These are phyloP conservation scores for Lactarius indigo DNA, from an alignment of 768 basidiomycete genomes.

Conservation along the genomic window DNA sequence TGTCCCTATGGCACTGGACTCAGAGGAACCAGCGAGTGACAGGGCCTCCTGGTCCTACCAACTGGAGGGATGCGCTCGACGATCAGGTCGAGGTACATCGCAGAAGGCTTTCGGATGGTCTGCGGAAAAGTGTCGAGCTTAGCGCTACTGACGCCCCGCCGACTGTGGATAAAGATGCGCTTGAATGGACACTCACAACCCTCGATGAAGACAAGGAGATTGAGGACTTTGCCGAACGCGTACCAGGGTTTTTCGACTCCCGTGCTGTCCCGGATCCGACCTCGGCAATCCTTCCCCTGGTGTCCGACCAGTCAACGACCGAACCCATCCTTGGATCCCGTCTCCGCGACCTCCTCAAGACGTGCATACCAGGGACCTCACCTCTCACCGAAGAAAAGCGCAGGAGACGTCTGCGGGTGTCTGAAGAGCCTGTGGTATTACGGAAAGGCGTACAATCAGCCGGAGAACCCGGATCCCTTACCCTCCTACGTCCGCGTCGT, in stretches of 20 bases:
- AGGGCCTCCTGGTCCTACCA: background rate
- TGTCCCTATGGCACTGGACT: background rate
- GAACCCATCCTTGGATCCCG: background rate
- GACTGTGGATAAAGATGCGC: background rate
- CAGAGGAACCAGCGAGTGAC: background rate
- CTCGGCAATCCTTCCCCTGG: background rate
- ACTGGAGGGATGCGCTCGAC: background rate
- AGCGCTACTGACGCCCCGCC: background rate
- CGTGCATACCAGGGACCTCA: background rate
- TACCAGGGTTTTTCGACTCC: background rate
- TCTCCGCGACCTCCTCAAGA: background rate
- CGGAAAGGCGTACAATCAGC: background rate
- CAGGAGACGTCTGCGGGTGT: background rate
- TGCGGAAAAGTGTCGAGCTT: background rate
- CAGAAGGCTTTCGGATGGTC: background rate
- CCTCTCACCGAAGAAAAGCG: background rate
- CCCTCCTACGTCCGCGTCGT: background rate
- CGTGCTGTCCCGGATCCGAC: background rate
- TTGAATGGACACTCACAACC: background rate
- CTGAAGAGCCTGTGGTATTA: constrained; percentile 1
- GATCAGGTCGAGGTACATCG: background rate
- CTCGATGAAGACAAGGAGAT: constrained; percentile 1
- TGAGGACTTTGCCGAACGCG: background rate
- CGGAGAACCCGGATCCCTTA: background rate
- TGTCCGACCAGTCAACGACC: background rate